Conservation (phyloP, 2,329 filamentous ascomycete species). For the Tolypocladium nubicola region DNA sequence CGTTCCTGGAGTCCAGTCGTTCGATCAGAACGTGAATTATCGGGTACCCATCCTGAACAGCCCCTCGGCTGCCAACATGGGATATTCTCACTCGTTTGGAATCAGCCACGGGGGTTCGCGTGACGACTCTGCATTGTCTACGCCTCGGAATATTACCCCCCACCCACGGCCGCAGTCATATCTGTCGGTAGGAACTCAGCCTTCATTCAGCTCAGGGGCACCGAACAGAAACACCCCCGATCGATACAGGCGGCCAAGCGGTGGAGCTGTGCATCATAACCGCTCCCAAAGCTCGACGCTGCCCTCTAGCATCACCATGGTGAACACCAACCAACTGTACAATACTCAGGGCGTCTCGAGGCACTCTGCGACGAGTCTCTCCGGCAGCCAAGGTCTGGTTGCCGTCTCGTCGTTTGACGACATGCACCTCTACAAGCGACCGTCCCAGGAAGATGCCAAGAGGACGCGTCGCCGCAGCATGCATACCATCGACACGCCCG, state of each 20-base stretch:
- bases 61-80: constrained; percentile 28
- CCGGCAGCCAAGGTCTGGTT: constrained; percentile 31
- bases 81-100: constrained; percentile 24
- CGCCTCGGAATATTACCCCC: constrained; percentile 28
- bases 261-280: constrained; percentile 26
- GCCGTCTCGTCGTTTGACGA: constrained; percentile 55
- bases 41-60: constrained; percentile 19
- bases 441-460: constrained; percentile 57
- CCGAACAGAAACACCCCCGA: constrained; percentile 50
- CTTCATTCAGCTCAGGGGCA: constrained; percentile 29
- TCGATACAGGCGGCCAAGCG: constrained; percentile 63
- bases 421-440: constrained; percentile 48
- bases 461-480: constrained; percentile 76
- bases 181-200: constrained; percentile 29
- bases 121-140: constrained; percentile 40
- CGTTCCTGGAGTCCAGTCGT: constrained; percentile 21
- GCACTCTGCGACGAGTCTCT: constrained; percentile 29
- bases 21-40: constrained; percentile 11
- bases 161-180: constrained; percentile 32
- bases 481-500: constrained; percentile 44
- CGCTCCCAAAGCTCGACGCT: constrained; percentile 25
- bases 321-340: constrained; percentile 19
- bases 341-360: constrained; percentile 16
- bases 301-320: constrained; percentile 13
- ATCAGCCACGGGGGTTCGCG: constrained; percentile 31